Evolutionary conservation across 306 rosid genomes (phyloP), one percentile per base, ranked within the genome.

Genomic region (Betula pendula): DNA sequence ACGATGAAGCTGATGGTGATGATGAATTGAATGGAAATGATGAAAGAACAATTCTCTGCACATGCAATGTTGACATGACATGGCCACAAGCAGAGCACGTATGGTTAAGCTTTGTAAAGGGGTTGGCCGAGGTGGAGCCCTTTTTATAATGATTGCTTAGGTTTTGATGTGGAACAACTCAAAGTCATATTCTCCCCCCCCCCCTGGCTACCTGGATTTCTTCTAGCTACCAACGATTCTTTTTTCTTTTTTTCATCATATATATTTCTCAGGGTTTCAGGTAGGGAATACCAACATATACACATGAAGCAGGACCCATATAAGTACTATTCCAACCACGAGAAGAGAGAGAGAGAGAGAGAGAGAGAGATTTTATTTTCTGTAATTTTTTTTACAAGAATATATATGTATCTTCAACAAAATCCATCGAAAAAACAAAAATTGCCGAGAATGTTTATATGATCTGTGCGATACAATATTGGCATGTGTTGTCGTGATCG

Each of bases 51-150:
- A 38, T 38, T 38, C 7, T 38, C 42, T 38, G 42, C 8, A 8
- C 33, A 29, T 38, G 42, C 7, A 38, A 5, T 38, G n/a, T 19
- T 31, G 29, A 66, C 48, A n/a, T 19, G 70, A 60, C 70, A 66
- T 24, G 1, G 8, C 25, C 13, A 19, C 27, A 19, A 65, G 38
- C n/a, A 29, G 33, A n/a, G 16, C 70, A 44, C 20, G 8, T 63
- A 17, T 33, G n/a, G 22, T 74, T 48, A 43, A 53, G 69, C 50
- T 17, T 73, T 25, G 69, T 1, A 42, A 75, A 33, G 31, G 38
- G 40, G 74, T 49, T 40, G 85, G 53, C n/a, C 22, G 58, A 63
- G 14, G 85, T 82, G 90, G 88, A 78, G 77, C 82, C 90, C 76
- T 70, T 35, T 17, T 68, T 31, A 71, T 71, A 77, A 86, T 69